Evolutionary conservation across 441 rosid genomes (phyloP).

Genomic region (Jatropha multifida): DNA sequence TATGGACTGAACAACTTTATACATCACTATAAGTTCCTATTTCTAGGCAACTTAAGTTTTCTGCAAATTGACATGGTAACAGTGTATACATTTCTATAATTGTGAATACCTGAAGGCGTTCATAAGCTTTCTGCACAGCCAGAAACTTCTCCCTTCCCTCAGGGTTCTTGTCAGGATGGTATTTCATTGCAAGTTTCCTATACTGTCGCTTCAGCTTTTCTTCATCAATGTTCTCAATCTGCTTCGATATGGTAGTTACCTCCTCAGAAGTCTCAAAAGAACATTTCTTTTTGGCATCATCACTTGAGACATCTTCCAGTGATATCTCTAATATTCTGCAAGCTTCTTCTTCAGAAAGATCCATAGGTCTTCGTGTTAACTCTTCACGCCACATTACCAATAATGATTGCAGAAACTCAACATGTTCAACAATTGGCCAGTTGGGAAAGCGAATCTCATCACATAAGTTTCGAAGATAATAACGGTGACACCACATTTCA

Average conservation of each 20-base stretch:
- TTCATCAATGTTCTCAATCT: constrained; percentile 98
- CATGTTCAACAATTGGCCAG: constrained; percentile 99
- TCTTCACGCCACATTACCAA: constrained; percentile 99
- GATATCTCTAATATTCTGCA: constrained; percentile 95
- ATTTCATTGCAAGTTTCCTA: constrained; percentile 99
- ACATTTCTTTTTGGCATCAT: constrained; percentile 37
- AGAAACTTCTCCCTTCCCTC: constrained; percentile 99
- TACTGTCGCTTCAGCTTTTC: constrained; percentile 99
- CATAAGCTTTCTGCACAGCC: constrained; percentile 99
- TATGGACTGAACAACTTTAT: not conserved
- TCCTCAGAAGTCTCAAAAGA: constrained; percentile 60
- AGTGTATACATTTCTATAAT: not conserved
- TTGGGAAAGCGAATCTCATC: constrained; percentile 96
- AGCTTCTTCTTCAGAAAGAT: constrained; percentile 99
- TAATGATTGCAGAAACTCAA: constrained; percentile 94
- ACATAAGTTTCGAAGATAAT: constrained; percentile 94
- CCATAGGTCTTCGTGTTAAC: constrained; percentile 97
- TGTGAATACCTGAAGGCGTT: constrained; percentile 84
- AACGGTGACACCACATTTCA: constrained; percentile 99
- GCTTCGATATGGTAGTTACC: constrained; percentile 64
- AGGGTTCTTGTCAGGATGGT: constrained; percentile 99
- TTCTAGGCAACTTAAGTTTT: not conserved
- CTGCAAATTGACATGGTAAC: not conserved
- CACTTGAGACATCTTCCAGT: constrained; percentile 69
- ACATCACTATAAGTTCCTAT: not conserved